phyloP scores from a whole-genome alignment of 176 grass and related monocot genomes.

The Aegilops speltoides region DNA sequence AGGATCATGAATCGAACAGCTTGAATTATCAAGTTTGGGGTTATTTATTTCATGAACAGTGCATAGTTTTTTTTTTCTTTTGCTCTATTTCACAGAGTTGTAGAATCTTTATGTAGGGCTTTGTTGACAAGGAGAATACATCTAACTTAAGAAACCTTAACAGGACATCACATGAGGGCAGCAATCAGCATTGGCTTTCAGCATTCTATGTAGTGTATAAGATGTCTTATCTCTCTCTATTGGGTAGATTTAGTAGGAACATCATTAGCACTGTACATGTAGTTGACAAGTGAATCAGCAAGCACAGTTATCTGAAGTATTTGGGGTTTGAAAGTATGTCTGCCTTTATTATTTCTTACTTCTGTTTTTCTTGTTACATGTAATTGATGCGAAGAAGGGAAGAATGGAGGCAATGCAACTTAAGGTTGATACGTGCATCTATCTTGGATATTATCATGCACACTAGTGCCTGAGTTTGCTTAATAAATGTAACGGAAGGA shows the following conservation, averaged over 20 bases:
- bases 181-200: conserved; percentile 25
- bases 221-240: neutral
- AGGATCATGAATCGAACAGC: neutral
- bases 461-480: conserved; percentile 10
- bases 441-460: neutral
- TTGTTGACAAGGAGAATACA: conserved; percentile 40
- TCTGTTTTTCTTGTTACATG: conserved; percentile 27
- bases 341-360: neutral
- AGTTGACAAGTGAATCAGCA: neutral
- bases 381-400: conserved; percentile 48
- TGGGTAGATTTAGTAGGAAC: conserved; percentile 10
- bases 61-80: neutral
- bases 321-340: neutral
- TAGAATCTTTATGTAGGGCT: conserved; percentile 27
- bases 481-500: conserved; percentile 10
- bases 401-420: conserved; percentile 39
- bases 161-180: conserved; percentile 44
- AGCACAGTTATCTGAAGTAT: neutral
- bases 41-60: neutral
- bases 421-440: conserved; percentile 26
- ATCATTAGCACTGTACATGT: neutral
- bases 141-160: conserved; percentile 39
- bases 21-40: conserved; percentile 13
- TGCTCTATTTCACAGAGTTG: conserved; percentile 1
- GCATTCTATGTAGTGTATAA: neutral